Conservation (phyloP, 139 green algal genomes). For the Astrephomene gubernaculifera region DNA sequence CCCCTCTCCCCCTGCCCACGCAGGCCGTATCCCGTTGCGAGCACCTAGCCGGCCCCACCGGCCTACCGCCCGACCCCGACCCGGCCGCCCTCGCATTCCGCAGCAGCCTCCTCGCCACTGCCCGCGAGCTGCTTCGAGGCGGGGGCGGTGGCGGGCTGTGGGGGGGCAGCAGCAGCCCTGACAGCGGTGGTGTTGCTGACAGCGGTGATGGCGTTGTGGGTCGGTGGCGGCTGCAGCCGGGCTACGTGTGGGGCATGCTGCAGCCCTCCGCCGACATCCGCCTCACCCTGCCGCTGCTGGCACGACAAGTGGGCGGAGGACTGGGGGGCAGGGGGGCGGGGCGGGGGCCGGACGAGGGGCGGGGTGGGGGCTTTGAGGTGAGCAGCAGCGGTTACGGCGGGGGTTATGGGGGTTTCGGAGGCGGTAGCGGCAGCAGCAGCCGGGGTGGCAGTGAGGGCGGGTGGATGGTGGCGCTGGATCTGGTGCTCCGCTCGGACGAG, state of each 20-base stretch:
- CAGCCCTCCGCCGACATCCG: slow-evolving; percentile 31
- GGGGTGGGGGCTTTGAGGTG: too few relatives aligned
- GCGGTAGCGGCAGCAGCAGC: neutral
- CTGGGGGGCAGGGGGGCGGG: too few relatives aligned
- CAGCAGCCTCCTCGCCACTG: neutral
- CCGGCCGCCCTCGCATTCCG: neutral
- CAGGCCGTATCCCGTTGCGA: neutral
- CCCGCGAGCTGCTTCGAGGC: neutral
- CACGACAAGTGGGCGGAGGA: neutral
- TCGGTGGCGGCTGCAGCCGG: neutral
- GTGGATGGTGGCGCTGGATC: slow-evolving; percentile 3
- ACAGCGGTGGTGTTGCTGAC: neutral
- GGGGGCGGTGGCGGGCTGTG: neutral
- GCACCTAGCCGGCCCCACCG: neutral
- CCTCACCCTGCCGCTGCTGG: slow-evolving; percentile 30
- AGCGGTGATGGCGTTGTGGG: neutral
- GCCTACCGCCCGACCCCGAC: neutral
- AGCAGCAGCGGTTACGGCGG: too few relatives aligned
- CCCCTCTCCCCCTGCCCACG: neutral
- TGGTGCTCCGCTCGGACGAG: neutral
- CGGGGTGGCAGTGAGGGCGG: neutral
- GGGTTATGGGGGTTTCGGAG: too few relatives aligned
- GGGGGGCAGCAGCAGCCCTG: neutral
- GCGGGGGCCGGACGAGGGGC: too few relatives aligned
- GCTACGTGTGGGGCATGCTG: neutral